Conservation (phyloP, 2,329 filamentous ascomycete genomes). For the Sodiomyces alkalinus region DNA sequence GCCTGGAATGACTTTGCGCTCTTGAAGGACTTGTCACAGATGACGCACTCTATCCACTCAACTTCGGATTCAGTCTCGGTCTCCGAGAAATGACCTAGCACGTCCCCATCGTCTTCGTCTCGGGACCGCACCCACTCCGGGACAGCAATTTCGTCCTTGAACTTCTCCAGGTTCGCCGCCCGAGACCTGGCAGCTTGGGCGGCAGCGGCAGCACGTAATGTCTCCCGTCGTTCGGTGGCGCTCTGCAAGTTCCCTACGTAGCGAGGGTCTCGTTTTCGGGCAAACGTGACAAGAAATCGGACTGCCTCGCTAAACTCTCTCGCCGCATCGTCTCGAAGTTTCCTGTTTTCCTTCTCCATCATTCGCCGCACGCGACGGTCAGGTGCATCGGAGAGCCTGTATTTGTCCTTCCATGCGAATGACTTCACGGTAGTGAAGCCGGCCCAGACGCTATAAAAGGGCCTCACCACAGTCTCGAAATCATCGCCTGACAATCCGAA, state of each 20-base stretch:
- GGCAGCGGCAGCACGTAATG: conserved; percentile 60
- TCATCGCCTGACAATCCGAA: conserved; percentile 67
- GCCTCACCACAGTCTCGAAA: conserved; percentile 61
- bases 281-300: conserved; percentile 70
- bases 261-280: conserved; percentile 79
- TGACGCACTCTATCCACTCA: conserved; percentile 56
- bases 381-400: conserved; percentile 70
- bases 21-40: conserved; percentile 69
- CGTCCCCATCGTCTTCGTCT: conserved; percentile 31
- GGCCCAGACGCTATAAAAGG: conserved; percentile 71
- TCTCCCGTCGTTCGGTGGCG: conserved; percentile 66
- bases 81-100: conserved; percentile 46
- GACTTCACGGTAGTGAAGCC: conserved; percentile 72
- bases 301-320: conserved; percentile 90
- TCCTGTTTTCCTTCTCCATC: conserved; percentile 94
- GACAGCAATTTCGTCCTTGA: conserved; percentile 42
- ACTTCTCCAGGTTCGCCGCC: conserved; percentile 64
- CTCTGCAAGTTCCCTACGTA: conserved; percentile 64
- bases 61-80: conserved; percentile 39
- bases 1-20: conserved; percentile 84
- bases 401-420: conserved; percentile 81
- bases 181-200: conserved; percentile 74
- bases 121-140: conserved; percentile 62
- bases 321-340: conserved; percentile 64
- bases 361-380: conserved; percentile 67